phyloP scores from a whole-genome alignment of 2,329 filamentous ascomycete species.

The Claviceps africana region DNA sequence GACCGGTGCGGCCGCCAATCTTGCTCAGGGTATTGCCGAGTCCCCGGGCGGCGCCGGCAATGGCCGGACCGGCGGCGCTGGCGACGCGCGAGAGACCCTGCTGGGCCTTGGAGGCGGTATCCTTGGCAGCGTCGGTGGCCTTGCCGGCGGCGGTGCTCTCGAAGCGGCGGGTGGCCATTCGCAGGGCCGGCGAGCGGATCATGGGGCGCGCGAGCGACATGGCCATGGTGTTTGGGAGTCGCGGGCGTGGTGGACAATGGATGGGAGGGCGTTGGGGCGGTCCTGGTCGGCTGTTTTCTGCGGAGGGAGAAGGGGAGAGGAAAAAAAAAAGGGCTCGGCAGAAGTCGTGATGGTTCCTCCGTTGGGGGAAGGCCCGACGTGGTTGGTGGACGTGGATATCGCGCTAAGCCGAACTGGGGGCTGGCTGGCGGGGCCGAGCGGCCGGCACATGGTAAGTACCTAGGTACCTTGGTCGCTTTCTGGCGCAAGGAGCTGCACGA shows the following conservation, averaged over 20 bases:
- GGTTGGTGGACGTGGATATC: slow-evolving; percentile 6
- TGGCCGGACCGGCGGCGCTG: slow-evolving; percentile 63
- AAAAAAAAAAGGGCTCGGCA: slow-evolving; percentile 39
- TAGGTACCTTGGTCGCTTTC: neutral
- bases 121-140: slow-evolving; percentile 25
- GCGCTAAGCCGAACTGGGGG: slow-evolving; percentile 19
- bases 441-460: too few relatives aligned
- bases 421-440: too few relatives aligned
- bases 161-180: slow-evolving; percentile 40
- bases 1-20: slow-evolving; percentile 73
- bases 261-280: slow-evolving; percentile 16
- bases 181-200: slow-evolving; percentile 32
- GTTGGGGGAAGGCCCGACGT: slow-evolving; percentile 6
- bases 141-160: slow-evolving; percentile 38
- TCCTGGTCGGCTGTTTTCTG: slow-evolving; percentile 10
- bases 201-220: slow-evolving; percentile 28
- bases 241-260: slow-evolving; percentile 20
- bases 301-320: slow-evolving; percentile 20
- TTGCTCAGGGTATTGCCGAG: slow-evolving; percentile 53
- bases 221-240: slow-evolving; percentile 13
- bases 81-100: slow-evolving; percentile 73
- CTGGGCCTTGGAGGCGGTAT: slow-evolving; percentile 39
- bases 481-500: too few relatives aligned
- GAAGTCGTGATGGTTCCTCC: slow-evolving; percentile 22
- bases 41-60: slow-evolving; percentile 58